Percentiles rank a stretch among this genome's conserved stretches.
phyloP scores from a whole-genome alignment of 179 eudicot genomes.

The Spergularia azorica region DNA sequence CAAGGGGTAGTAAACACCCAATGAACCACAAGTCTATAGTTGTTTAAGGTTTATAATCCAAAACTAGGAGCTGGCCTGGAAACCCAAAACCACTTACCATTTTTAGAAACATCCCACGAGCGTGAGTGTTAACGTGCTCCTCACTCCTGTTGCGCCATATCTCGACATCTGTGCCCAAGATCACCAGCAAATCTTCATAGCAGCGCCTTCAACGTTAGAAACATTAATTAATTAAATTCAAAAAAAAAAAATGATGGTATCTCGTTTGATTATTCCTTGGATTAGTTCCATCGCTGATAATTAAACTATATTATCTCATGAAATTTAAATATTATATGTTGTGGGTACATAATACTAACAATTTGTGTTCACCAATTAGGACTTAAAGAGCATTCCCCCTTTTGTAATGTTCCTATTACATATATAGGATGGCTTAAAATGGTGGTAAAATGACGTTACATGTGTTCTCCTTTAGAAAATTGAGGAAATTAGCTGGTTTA shows the following conservation, averaged over 20 bases:
- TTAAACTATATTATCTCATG: constrained; percentile 22
- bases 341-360: neutral
- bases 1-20: neutral
- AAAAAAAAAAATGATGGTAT: no score
- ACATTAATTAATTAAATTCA: neutral
- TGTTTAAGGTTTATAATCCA: neutral
- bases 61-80: constrained; percentile 30
- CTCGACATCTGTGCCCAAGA: constrained; percentile 32
- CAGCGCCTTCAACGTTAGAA: constrained; percentile 22
- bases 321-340: neutral
- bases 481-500: no score
- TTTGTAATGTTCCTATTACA: neutral
- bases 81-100: constrained; percentile 26
- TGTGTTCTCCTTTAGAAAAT: no score
- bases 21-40: neutral
- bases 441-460: no score
- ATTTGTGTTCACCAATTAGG: neutral
- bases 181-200: constrained; percentile 30
- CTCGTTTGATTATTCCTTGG: neutral
- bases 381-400: neutral
- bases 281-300: neutral
- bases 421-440: neutral
- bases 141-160: neutral
- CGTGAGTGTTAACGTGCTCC: neutral
- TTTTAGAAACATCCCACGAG: constrained; percentile 12